phyloP scores from a whole-genome alignment of 2,329 filamentous ascomycete species.

The Aspergillus ruber region DNA sequence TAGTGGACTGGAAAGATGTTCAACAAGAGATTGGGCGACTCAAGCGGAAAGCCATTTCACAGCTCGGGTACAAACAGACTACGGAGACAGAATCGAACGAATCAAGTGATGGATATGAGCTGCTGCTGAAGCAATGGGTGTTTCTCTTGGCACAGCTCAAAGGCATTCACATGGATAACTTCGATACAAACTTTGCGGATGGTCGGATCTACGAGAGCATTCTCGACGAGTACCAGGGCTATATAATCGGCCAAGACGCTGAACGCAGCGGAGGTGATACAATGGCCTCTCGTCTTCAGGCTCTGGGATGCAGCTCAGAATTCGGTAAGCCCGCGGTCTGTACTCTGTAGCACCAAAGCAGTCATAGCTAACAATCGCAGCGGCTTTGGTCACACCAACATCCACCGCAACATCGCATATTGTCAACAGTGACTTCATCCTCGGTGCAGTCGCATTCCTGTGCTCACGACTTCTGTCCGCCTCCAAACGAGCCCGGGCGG shows the following conservation, averaged over 20 bases:
- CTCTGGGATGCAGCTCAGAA: conserved; percentile 38
- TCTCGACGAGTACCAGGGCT: conserved; percentile 50
- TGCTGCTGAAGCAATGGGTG: conserved; percentile 53
- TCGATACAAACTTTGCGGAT: conserved; percentile 54
- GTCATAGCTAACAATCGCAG: conserved; percentile 26
- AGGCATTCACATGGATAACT: conserved; percentile 45
- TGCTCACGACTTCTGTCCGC: conserved; percentile 52
- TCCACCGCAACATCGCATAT: conserved; percentile 31
- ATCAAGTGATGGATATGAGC: conserved; percentile 23
- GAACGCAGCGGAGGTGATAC: conserved; percentile 3
- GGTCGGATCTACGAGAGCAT: conserved; percentile 50
- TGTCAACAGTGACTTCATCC: conserved; percentile 49
- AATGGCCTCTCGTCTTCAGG: conserved; percentile 29
- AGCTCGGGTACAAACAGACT: conserved; percentile 11
- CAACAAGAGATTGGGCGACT: conserved; percentile 46
- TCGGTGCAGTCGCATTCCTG: conserved; percentile 54
- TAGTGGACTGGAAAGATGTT: conserved; percentile 53
- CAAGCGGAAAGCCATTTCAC: conserved; percentile 16
- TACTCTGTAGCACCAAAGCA: not conserved
- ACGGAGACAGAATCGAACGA: conserved; percentile 18
- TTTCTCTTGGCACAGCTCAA: conserved; percentile 43
- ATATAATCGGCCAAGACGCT: conserved; percentile 19
- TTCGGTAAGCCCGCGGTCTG: conserved; percentile 28
- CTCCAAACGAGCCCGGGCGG: conserved; percentile 45
- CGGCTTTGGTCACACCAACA: conserved; percentile 35